Conservation (phyloP, 805 yeast species). For the Candida maris region DNA sequence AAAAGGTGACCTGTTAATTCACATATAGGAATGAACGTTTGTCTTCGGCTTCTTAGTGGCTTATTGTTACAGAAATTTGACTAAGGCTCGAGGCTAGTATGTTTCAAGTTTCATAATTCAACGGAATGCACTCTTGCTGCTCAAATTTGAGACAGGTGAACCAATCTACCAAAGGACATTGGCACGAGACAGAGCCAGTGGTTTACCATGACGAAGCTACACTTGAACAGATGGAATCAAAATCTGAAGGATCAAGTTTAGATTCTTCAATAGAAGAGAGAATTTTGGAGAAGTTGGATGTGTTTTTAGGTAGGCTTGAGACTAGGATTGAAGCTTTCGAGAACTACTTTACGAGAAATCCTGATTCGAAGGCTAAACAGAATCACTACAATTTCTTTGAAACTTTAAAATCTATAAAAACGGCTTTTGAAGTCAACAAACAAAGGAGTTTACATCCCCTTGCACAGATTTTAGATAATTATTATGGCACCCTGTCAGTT, state of each 20-base stretch:
- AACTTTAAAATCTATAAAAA: conserved; percentile 22
- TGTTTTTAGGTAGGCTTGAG: conserved; percentile 27
- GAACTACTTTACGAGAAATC: conserved; percentile 22
- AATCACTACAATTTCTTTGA: conserved; percentile 24
- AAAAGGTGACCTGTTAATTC: too few relatives aligned
- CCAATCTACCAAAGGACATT: conserved; percentile 3
- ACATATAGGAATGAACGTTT: too few relatives aligned
- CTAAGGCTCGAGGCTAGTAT: too few relatives aligned
- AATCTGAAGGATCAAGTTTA: background rate
- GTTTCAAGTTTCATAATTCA: too few relatives aligned
- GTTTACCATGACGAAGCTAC: background rate
- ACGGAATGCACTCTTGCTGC: conserved; percentile 2
- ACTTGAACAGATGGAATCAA: background rate
- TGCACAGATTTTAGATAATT: conserved; percentile 28
- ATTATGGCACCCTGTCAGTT: conserved; percentile 23
- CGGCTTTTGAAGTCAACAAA: conserved; percentile 20
- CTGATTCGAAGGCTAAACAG: conserved; percentile 12
- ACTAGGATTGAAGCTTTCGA: conserved; percentile 27
- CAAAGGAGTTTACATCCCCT: conserved; percentile 27
- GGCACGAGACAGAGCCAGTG: background rate
- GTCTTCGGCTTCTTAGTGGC: too few relatives aligned
- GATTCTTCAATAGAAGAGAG: conserved; percentile 26
- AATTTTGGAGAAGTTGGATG: conserved; percentile 27
- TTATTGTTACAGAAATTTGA: too few relatives aligned
- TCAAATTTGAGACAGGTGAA: conserved; percentile 8